Conservation (phyloP, 148 eudicot species). For the Fagopyrum homotropicum region DNA sequence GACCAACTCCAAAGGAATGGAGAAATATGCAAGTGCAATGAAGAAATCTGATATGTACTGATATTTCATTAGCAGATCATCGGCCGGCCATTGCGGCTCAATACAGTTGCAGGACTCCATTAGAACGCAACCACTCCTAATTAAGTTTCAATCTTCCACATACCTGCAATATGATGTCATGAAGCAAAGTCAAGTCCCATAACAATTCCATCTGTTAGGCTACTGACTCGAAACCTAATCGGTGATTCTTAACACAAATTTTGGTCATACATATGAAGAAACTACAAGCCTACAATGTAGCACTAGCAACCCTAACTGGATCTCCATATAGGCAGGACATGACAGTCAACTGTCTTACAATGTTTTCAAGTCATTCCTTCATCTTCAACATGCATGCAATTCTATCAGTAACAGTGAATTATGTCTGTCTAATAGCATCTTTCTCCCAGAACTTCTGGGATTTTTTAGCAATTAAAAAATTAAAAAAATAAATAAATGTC, state of each 20-base stretch:
- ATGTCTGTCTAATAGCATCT: background rate
- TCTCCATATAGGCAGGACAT: background rate
- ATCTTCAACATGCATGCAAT: background rate
- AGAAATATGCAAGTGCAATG: slow-evolving; percentile 92
- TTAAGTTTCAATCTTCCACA: slow-evolving; percentile 19
- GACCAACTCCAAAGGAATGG: slow-evolving; percentile 87
- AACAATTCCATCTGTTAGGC: background rate
- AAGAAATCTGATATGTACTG: slow-evolving; percentile 95
- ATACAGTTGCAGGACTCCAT: slow-evolving; percentile 91
- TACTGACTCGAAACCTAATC: background rate
- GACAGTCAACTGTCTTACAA: background rate
- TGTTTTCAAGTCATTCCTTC: background rate
- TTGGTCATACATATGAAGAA: background rate
- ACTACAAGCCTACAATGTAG: background rate
- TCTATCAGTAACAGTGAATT: background rate
- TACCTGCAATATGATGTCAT: slow-evolving; percentile 27
- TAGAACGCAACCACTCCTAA: slow-evolving; percentile 13
- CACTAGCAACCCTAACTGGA: background rate
- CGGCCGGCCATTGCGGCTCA: slow-evolving; percentile 86
- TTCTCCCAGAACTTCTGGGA: too few species aligned
- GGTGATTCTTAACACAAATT: background rate
- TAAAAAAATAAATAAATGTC: too few species aligned
- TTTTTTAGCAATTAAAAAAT: too few species aligned
- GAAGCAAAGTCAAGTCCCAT: background rate
- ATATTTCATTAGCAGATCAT: slow-evolving; percentile 83